Conservation (phyloP, 2,329 filamentous ascomycete species). For the Diaporthe helianthi region DNA sequence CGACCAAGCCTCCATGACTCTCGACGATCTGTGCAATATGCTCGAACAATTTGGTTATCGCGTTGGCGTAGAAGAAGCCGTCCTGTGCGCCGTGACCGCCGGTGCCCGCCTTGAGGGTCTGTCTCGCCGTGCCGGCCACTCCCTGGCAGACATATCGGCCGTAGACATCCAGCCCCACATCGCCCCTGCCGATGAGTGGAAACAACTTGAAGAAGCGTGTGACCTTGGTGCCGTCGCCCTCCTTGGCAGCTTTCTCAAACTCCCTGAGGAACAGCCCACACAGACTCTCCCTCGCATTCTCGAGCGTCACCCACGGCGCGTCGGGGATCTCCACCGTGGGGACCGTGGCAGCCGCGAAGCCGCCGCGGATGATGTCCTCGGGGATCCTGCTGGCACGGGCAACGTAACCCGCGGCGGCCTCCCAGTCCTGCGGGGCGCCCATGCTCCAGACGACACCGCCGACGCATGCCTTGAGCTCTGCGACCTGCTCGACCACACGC, state of each 20-base stretch:
- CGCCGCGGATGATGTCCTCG: slow-evolving; percentile 77
- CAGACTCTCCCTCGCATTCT: slow-evolving; percentile 86
- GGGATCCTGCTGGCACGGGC: slow-evolving; percentile 84
- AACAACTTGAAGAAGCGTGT: slow-evolving; percentile 99
- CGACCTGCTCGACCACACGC: slow-evolving; percentile 92
- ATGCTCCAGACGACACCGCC: slow-evolving; percentile 94
- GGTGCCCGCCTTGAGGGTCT: slow-evolving; percentile 75
- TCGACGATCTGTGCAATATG: slow-evolving; percentile 98
- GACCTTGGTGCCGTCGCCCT: slow-evolving; percentile 87
- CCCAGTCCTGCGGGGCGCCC: slow-evolving; percentile 98
- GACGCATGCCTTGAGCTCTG: slow-evolving; percentile 95
- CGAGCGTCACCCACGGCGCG: slow-evolving; percentile 83
- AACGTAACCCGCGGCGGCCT: slow-evolving; percentile 91
- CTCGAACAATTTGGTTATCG: slow-evolving; percentile 91
- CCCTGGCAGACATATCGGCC: slow-evolving; percentile 96
- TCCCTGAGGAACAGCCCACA: slow-evolving; percentile 91
- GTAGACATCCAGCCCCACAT: slow-evolving; percentile 92
- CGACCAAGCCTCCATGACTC: slow-evolving; percentile 86
- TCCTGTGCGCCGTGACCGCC: slow-evolving; percentile 67
- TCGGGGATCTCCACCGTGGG: slow-evolving; percentile 96
- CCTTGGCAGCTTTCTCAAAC: slow-evolving; percentile 89
- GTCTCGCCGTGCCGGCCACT: slow-evolving; percentile 82
- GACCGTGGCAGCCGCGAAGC: slow-evolving; percentile 90
- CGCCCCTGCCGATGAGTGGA: slow-evolving; percentile 86
- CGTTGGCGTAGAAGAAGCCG: slow-evolving; percentile 89